Percentiles rank a stretch among this genome's conserved stretches.
phyloP scores from a whole-genome alignment of 2,329 filamentous ascomycete genomes.

The Lasiodiplodia sp. region DNA sequence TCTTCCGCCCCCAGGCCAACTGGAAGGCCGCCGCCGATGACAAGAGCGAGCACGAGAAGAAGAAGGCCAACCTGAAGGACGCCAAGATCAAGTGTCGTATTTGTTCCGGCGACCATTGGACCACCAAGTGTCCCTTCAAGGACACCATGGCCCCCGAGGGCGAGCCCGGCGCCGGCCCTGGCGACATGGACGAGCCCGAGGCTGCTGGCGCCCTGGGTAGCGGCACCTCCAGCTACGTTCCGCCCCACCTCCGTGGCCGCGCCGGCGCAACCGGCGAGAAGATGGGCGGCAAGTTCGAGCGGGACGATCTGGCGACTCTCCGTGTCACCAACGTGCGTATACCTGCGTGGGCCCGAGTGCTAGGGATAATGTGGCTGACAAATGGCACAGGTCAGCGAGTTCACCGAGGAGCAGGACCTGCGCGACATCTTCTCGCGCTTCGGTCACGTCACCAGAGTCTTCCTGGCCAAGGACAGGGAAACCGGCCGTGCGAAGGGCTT shows the following conservation, averaged over 20 bases:
- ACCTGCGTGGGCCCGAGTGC: background rate
- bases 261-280: constrained; percentile 76
- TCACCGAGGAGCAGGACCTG: constrained; percentile 94
- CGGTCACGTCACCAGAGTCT: constrained; percentile 94
- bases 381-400: constrained; percentile 79
- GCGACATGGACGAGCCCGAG: constrained; percentile 58
- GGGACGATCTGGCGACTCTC: constrained; percentile 94
- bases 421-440: constrained; percentile 98
- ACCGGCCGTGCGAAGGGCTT: constrained; percentile 97
- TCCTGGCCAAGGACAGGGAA: constrained; percentile 96
- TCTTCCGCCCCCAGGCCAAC: constrained; percentile 91
- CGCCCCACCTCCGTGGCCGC: constrained; percentile 88
- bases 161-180: constrained; percentile 52
- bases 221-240: constrained; percentile 87
- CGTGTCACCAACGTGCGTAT: constrained; percentile 85
- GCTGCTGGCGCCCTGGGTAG: constrained; percentile 64
- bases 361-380: constrained; percentile 29
- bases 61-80: constrained; percentile 81
- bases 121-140: constrained; percentile 98
- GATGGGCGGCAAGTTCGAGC: constrained; percentile 93
- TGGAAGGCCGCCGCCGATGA: constrained; percentile 89
- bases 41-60: constrained; percentile 75
- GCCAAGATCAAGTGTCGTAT: constrained; percentile 99
- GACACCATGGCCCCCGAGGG: constrained; percentile 93
- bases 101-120: constrained; percentile 99